phyloP scores from a whole-genome alignment of 306 rosid genomes.

The Geum urbanum region DNA sequence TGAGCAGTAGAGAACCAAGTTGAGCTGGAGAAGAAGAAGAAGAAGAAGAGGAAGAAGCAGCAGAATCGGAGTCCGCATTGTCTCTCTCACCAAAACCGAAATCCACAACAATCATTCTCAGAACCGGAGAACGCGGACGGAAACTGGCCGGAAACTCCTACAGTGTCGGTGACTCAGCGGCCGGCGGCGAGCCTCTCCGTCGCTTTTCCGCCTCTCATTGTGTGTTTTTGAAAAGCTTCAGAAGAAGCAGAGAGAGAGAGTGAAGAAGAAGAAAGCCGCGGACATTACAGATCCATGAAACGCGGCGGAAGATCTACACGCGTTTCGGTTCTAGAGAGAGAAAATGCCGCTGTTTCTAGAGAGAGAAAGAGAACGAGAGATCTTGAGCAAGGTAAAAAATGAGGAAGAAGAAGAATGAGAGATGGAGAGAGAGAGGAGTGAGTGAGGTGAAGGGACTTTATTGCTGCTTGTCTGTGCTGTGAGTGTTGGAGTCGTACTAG shows the following conservation, averaged over 20 bases:
- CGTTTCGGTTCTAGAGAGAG: background rate
- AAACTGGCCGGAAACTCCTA: conserved; percentile 18
- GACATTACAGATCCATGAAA: conserved; percentile 64
- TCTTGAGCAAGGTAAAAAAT: conserved; percentile 5
- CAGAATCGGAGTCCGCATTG: conserved; percentile 50
- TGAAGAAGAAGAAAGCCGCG: background rate
- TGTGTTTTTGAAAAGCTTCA: background rate
- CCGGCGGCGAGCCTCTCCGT: conserved; percentile 25
- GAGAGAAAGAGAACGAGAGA: conserved; percentile 9
- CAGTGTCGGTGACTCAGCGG: conserved; percentile 23
- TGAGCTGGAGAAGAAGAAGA: conserved; percentile 41
- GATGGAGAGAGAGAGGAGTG: conserved; percentile 11
- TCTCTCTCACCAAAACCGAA: conserved; percentile 34
- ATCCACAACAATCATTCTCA: conserved; percentile 40
- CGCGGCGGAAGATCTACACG: conserved; percentile 50
- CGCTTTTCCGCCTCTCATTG: background rate
- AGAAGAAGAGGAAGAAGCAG: conserved; percentile 23
- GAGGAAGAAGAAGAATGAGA: conserved; percentile 14
- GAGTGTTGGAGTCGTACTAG: too few relatives aligned
- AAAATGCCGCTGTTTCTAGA: conserved; percentile 17
- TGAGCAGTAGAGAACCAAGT: conserved; percentile 45
- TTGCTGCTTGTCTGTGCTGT: conserved; percentile 23
- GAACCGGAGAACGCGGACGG: conserved; percentile 21
- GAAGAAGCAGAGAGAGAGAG: conserved; percentile 12
- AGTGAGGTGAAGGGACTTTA: conserved; percentile 29